phyloP scores from a whole-genome alignment of 257 asterid genomes.

The Solanum appendiculatum region DNA sequence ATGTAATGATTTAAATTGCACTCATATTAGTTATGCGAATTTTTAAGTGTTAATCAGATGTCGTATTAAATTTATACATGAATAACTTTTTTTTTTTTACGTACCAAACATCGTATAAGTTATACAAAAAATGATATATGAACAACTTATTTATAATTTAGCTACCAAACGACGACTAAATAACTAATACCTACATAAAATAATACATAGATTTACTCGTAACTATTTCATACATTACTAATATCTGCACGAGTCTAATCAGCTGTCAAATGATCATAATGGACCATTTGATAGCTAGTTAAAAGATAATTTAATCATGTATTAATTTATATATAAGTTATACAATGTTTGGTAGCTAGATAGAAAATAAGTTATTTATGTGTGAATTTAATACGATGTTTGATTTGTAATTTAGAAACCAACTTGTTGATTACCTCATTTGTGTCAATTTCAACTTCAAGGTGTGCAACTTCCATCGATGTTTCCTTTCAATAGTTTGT shows the following conservation, averaged over 20 bases:
- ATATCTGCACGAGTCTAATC: fast-evolving
- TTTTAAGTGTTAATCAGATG: no score
- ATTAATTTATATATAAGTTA: no score
- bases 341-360: no score
- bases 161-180: neutral
- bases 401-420: no score
- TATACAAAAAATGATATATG: no score
- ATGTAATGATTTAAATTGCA: neutral
- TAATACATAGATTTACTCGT: no score
- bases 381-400: no score
- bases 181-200: neutral
- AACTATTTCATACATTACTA: neutral
- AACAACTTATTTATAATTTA: no score
- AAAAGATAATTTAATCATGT: neutral
- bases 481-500: neutral
- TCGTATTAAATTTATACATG: no score
- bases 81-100: no score
- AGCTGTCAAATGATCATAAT: no score
- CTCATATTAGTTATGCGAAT: neutral
- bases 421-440: neutral
- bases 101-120: neutral
- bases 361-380: neutral
- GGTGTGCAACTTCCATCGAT: neutral
- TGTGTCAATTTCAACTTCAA: neutral
- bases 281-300: neutral